Conservation (phyloP, 148 eudicot species). For the Rheum nobile region DNA sequence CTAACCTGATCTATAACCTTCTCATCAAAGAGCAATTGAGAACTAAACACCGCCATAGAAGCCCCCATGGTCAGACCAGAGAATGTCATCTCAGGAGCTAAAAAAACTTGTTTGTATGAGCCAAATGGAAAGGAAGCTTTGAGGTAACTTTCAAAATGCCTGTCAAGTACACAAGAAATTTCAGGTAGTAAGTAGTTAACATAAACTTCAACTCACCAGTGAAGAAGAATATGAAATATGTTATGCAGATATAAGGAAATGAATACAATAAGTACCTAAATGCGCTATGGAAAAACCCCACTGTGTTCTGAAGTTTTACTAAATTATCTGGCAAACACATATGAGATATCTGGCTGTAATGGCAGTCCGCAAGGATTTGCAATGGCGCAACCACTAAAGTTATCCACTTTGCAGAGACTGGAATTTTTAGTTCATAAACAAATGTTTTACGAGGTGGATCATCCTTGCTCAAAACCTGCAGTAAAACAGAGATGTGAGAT, state of each 20-base stretch:
- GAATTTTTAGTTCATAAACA: slow-evolving; percentile 69
- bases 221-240: neutral
- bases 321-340: slow-evolving; percentile 62
- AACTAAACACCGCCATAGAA: slow-evolving; percentile 70
- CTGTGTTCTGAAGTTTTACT: slow-evolving; percentile 50
- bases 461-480: slow-evolving; percentile 85
- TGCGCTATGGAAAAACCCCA: slow-evolving; percentile 72
- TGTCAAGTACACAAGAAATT: slow-evolving; percentile 21
- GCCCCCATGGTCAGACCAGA: slow-evolving; percentile 75
- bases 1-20: slow-evolving; percentile 90
- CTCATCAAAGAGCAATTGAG: slow-evolving; percentile 78
- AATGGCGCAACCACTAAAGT: slow-evolving; percentile 89
- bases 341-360: slow-evolving; percentile 56
- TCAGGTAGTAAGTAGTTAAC: neutral
- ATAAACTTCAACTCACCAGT: neutral
- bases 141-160: slow-evolving; percentile 83
- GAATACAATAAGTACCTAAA: slow-evolving; percentile 48
- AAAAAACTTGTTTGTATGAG: slow-evolving; percentile 87
- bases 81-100: slow-evolving; percentile 76
- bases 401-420: slow-evolving; percentile 84
- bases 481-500: slow-evolving; percentile 1
- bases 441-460: slow-evolving; percentile 71
- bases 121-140: slow-evolving; percentile 80
- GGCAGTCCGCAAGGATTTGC: slow-evolving; percentile 72
- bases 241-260: neutral